Evolutionary conservation across 2,329 filamentous ascomycete species (phyloP).

Genomic region (Botrytis cinerea): DNA sequence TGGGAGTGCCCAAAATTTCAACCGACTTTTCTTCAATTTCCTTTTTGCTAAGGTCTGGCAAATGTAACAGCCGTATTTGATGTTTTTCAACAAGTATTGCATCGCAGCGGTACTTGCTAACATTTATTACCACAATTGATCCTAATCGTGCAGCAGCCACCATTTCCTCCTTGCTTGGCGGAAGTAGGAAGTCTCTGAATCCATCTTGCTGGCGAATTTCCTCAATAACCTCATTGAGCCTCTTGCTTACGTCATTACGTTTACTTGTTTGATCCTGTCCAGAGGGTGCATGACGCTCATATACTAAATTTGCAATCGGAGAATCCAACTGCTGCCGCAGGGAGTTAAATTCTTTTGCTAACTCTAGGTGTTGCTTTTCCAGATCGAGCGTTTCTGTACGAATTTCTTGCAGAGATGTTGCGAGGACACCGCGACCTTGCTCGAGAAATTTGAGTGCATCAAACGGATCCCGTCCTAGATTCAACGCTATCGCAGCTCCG

Average conservation of each 20-base stretch:
- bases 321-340: background rate
- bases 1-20: background rate
- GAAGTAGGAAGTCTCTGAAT: background rate
- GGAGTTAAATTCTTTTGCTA: background rate
- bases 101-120: background rate
- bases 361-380: background rate
- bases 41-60: background rate
- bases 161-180: background rate
- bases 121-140: background rate
- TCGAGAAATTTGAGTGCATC: conserved; percentile 36
- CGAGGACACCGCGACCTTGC: conserved; percentile 38
- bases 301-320: background rate
- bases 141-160: background rate
- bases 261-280: background rate
- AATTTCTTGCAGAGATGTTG: conserved; percentile 32
- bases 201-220: background rate
- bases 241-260: conserved; percentile 3
- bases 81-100: conserved; percentile 4
- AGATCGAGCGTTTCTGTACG: conserved; percentile 23
- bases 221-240: background rate
- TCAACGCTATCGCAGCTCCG: conserved; percentile 35
- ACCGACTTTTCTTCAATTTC: background rate
- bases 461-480: conserved; percentile 18
- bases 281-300: background rate
- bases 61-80: background rate